These are phyloP conservation scores for Candida yuanshanica DNA, from an alignment of 805 yeast species.

Conservation along the genomic window DNA sequence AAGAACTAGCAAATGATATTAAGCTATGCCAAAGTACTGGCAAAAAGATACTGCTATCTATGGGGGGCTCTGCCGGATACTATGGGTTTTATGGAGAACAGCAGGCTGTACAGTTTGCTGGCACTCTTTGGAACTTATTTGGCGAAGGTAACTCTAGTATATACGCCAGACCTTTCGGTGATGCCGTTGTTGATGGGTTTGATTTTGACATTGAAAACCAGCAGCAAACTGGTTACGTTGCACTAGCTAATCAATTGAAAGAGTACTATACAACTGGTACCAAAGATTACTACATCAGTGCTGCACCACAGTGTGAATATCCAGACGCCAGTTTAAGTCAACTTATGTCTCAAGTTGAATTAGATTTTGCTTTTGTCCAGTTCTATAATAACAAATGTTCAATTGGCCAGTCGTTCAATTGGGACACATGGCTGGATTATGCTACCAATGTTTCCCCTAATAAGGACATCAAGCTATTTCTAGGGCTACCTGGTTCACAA, in stretches of 20 bases:
- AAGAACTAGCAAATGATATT: constrained; percentile 50
- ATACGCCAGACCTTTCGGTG: constrained; percentile 58
- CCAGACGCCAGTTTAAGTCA: constrained; percentile 53
- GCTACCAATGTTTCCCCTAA: constrained; percentile 33
- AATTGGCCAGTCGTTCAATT: constrained; percentile 37
- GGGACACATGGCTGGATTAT: constrained; percentile 39
- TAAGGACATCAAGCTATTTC: constrained; percentile 46
- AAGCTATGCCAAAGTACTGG: constrained; percentile 69
- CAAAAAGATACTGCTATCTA: constrained; percentile 63
- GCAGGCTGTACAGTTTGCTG: constrained; percentile 62
- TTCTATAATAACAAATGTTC: constrained; percentile 62
- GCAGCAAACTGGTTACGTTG: constrained; percentile 52
- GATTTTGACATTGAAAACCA: constrained; percentile 79
- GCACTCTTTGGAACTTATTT: constrained; percentile 50
- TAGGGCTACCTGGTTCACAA: constrained; percentile 53
- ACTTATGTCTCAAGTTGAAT: constrained; percentile 40
- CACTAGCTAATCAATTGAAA: constrained; percentile 46
- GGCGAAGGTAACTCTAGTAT: constrained; percentile 45
- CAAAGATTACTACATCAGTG: constrained; percentile 50
- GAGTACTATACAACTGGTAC: constrained; percentile 32
- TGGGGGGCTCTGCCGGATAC: constrained; percentile 62
- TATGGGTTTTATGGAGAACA: constrained; percentile 57
- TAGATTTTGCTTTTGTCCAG: constrained; percentile 64
- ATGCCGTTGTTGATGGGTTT: constrained; percentile 75
- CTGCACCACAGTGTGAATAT: constrained; percentile 71